Evolutionary conservation across 2,329 filamentous ascomycete genomes (phyloP), one percentile per base, ranked within the genome.

Genomic region (Akanthomyces lecanii): DNA sequence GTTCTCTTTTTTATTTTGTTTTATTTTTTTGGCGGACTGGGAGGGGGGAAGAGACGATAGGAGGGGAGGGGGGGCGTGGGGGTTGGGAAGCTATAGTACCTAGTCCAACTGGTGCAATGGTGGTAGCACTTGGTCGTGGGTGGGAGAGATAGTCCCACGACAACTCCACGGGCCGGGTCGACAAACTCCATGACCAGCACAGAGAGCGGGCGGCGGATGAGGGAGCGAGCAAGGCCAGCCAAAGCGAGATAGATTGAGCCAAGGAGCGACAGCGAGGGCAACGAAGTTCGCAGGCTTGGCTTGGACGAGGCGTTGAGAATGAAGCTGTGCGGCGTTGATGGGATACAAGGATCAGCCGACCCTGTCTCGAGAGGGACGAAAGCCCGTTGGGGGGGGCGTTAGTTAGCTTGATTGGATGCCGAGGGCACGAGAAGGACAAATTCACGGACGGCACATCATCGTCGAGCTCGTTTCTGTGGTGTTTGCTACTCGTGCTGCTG

Each of bases 291-390:
- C 52, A 28, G 53, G 53, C 23, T 56, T n/a, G 7, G 42, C 5
- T 40, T 11, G 21, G 23, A 21, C 33, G 44, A 59, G 56, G 56
- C 56, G 56, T 51, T 30, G 45, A 59, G 56, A 14, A 48, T 21
- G 44, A 51, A 48, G 56, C 45, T 42, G 36, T 44, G 36, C 36
- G 57, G 57, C 57, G 57, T 44, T 44, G 57, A 60, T 60, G 25
- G 45, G 48, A 52, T 60, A 52, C 47, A 60, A 36, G 57, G 57
- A 60, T 60, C 48, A 60, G 57, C 47, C 47, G 48, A 52, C 57
- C 57, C 38, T 44, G 56, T 58, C 28, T 48, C 40, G 23, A 48
- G 21, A 11, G 44, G 47, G 36, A 23, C 52, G 52, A 21, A 51
- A 38, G 23, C 5, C n/a, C 12, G 25, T 23, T 38, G 52, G 36